Evolutionary conservation across 108 stramenopile species (phyloP).

Genomic region (Fragilaria radians): DNA sequence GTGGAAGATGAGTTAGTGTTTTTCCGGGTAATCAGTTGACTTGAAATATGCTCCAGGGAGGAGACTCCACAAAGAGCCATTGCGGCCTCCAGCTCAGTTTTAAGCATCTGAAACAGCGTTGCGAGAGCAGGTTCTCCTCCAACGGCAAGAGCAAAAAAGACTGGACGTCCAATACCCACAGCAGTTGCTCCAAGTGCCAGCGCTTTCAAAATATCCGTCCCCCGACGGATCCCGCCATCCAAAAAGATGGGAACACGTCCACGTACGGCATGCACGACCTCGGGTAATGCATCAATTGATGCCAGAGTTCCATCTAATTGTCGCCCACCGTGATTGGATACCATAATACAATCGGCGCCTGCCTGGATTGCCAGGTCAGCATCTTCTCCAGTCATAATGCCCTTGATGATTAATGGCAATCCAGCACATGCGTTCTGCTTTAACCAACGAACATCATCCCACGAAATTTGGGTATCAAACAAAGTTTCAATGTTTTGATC

Average conservation of each 20-base stretch:
- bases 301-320: slow-evolving; percentile 83
- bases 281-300: slow-evolving; percentile 84
- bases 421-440: slow-evolving; percentile 29
- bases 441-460: slow-evolving; percentile 88
- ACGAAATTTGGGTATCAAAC: slow-evolving; percentile 68
- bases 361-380: slow-evolving; percentile 66
- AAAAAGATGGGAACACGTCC: slow-evolving; percentile 74
- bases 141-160: slow-evolving; percentile 83
- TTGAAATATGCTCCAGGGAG: slow-evolving; percentile 33
- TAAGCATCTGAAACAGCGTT: slow-evolving; percentile 49
- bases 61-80: slow-evolving; percentile 71
- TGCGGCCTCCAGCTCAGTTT: slow-evolving; percentile 66
- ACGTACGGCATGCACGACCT: slow-evolving; percentile 64
- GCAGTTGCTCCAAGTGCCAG: slow-evolving; percentile 87
- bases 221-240: slow-evolving; percentile 86
- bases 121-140: slow-evolving; percentile 66
- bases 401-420: slow-evolving; percentile 85
- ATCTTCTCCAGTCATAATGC: slow-evolving; percentile 93
- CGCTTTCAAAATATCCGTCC: slow-evolving; percentile 85
- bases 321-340: slow-evolving; percentile 93
- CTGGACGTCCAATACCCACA: slow-evolving; percentile 89
- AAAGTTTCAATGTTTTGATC: slow-evolving; percentile 81
- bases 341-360: slow-evolving; percentile 87
- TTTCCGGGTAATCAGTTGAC: slow-evolving; percentile 26
- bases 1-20: no score